These are phyloP conservation scores for Endocalyx cinctus DNA, from an alignment of 2,329 filamentous ascomycete species.

Conservation along the genomic window DNA sequence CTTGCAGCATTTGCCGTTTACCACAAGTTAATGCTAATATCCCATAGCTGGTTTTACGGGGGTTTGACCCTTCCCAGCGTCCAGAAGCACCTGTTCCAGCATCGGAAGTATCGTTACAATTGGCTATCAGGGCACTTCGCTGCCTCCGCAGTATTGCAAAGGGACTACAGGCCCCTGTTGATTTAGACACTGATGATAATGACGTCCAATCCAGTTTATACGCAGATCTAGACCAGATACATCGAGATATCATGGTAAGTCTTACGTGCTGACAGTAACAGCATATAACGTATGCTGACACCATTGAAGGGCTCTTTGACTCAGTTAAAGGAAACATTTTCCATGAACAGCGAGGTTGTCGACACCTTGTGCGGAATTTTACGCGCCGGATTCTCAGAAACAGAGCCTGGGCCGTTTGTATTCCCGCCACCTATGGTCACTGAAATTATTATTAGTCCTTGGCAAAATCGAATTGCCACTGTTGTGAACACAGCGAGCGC, in stretches of 20 bases:
- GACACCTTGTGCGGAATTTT: conserved; percentile 69
- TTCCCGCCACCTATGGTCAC: conserved; percentile 63
- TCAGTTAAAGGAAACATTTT: conserved; percentile 50
- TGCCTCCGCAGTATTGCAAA: conserved; percentile 68
- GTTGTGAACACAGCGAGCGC: conserved; percentile 69
- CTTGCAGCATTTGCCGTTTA: conserved; percentile 9
- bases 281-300: conserved; percentile 32
- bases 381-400: conserved; percentile 70
- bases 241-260: conserved; percentile 43
- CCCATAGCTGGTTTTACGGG: conserved; percentile 20
- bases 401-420: conserved; percentile 70
- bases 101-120: conserved; percentile 43
- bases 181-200: conserved; percentile 50
- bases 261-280: conserved; percentile 45
- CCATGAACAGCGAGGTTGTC: conserved; percentile 59
- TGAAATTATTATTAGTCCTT: conserved; percentile 56
- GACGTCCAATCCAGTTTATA: conserved; percentile 2
- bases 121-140: conserved; percentile 54
- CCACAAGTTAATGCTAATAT: conserved; percentile 19
- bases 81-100: conserved; percentile 18
- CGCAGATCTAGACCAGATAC: conserved; percentile 29
- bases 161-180: conserved; percentile 64
- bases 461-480: conserved; percentile 61
- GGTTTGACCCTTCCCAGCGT: conserved; percentile 22
- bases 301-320: conserved; percentile 17